A percentile compares a stretch with the other conserved stretches of the same genome.
phyloP scores from a whole-genome alignment of 192 early-diverging fungal species.

The Rhizophagus clarus region DNA sequence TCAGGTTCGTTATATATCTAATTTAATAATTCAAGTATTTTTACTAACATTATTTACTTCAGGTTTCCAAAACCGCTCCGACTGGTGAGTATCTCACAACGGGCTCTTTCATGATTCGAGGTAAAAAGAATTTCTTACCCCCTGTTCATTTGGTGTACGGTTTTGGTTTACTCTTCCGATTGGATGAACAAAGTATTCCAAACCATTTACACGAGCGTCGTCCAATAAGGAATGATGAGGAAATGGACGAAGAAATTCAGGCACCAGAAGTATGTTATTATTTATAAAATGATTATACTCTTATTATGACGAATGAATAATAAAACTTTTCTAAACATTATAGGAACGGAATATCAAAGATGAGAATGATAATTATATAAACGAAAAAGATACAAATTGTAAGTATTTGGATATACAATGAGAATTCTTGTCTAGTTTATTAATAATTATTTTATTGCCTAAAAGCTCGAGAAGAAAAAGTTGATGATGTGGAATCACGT shows the following conservation, averaged over 20 bases:
- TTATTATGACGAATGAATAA: neutral
- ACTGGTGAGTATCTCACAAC: constrained; percentile 91
- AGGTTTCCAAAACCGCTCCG: constrained; percentile 85
- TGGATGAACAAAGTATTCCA: constrained; percentile 80
- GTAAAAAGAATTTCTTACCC: constrained; percentile 93
- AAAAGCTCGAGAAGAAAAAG: neutral
- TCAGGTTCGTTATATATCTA: constrained; percentile 48
- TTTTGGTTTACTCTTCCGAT: constrained; percentile 90
- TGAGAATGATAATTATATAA: neutral
- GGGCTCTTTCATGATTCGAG: constrained; percentile 91
- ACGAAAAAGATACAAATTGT: neutral
- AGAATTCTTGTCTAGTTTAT: neutral
- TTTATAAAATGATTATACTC: neutral
- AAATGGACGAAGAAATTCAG: neutral
- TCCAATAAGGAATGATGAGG: constrained; percentile 41
- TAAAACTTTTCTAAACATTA: neutral
- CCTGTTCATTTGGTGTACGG: constrained; percentile 94
- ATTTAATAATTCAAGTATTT: neutral
- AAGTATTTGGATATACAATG: neutral
- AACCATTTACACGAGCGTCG: constrained; percentile 76
- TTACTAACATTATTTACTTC: neutral
- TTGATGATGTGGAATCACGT: neutral
- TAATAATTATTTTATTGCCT: too few relatives aligned
- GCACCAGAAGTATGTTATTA: neutral
- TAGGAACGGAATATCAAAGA: neutral